Base-by-base conservation (phyloP, 306 rosid species). In the Adenanthera pavonina region DNA sequence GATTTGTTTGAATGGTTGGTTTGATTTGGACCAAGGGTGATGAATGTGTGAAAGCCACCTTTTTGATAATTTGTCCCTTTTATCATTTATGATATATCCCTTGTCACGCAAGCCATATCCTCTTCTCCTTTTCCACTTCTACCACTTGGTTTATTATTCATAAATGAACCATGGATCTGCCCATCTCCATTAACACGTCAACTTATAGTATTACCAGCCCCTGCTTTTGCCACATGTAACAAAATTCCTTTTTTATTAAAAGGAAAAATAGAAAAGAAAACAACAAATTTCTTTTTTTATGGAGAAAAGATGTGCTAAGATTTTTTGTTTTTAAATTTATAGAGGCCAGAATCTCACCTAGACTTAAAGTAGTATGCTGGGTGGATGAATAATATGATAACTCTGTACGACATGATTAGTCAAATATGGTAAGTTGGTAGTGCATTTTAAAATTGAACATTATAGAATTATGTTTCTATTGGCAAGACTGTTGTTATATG, bases 21-120 rank as follows among this genome's bases (percentile, higher is more conserved):
- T 60, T 68, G 69, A 80, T 36, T 43, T 57, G 74, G 59, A 36
- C 64, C 8, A 78, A 53, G 38, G 4, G 33, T 52, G 3, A 34
- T 33, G 65, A 14, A 47, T 25, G 41, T 20, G 52, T 25, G 41
- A 70, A 25, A 8, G 41, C 19, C 9, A 14, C 57, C 1, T 44
- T n/a, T 69, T 16, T 17, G 52, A 17, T 40, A 19, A 7, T 25
- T 46, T 20, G 25, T 47, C 35, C 20, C 13, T 76, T 17, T 49
- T 81, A 76, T 77, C 43, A 10, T 57, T 19, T 33, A 2, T 43
- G 11, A n/a, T 15, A 7, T 17, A 74, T 6, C 20, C 69, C 35
- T 14, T 48, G 62, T 75, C 76, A 84, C 80, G 84, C 81, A 80
- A 84, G 48, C 80, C 13, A 20, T 36, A 72, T 86, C 17, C 44